Conservation (phyloP, 148 eudicot genomes). For the Camellia sinensis region DNA sequence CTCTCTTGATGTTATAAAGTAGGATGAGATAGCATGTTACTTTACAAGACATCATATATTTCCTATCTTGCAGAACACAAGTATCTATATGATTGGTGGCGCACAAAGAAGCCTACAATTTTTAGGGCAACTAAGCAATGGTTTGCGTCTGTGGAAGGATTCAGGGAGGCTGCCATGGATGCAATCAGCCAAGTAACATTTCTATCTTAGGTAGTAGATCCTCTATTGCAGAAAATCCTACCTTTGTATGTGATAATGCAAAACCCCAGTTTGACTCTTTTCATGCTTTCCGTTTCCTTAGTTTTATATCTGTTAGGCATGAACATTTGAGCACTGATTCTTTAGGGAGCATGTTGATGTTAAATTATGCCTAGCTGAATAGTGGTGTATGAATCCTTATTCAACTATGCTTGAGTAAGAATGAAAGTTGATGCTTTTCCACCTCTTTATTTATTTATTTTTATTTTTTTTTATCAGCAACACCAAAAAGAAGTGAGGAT, state of each 20-base stretch:
- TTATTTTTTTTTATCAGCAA: too few species aligned
- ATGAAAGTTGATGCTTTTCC: neutral
- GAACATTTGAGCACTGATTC: neutral
- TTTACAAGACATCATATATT: conserved; percentile 4
- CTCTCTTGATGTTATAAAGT: conserved; percentile 5
- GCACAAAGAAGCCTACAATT: conserved; percentile 87
- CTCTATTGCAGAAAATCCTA: neutral
- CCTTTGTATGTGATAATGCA: neutral
- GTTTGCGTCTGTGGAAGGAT: conserved; percentile 99
- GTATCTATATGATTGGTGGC: conserved; percentile 98
- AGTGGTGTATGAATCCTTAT: neutral
- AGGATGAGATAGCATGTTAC: conserved; percentile 6
- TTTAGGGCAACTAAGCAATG: conserved; percentile 97
- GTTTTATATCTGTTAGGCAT: neutral
- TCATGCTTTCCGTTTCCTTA: neutral
- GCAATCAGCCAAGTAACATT: conserved; percentile 63
- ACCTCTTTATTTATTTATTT: neutral
- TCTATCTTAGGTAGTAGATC: too few species aligned
- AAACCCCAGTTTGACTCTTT: neutral
- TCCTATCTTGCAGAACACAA: conserved; percentile 62
- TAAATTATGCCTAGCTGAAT: conserved; percentile 1
- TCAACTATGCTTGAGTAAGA: neutral
- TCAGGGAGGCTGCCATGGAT: conserved; percentile 75
- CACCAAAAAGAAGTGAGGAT: too few species aligned
- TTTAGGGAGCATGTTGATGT: neutral